Evolutionary conservation across 306 rosid species (phyloP), one percentile per base, ranked within the genome.

Genomic region (Lupinus albus): DNA sequence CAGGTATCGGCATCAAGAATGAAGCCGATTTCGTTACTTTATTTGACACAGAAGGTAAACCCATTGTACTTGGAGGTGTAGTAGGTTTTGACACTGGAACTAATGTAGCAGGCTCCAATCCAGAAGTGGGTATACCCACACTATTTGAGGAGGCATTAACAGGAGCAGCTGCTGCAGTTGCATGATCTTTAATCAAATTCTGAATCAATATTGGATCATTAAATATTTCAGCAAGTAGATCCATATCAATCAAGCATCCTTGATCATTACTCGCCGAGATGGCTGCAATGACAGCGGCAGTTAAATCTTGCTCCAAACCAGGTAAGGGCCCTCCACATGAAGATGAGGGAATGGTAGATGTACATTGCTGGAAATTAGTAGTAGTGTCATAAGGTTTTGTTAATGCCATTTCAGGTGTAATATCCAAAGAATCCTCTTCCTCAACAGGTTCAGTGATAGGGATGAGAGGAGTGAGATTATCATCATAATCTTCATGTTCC

Each of bases 191-290:
- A 48, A 65, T 57, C 80, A 91, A 78, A 52, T 80, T 84, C 74
- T 65, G 80, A 61, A 88, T 80, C 85, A 86, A 63, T 74, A 78
- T 76, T 16, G 91, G 89, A 68, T 91, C 91, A 12, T 73, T 81
- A 18, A 86, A 71, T 56, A 91, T 79, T 57, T 71, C 78, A 54
- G 86, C 67, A 41, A 91, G 93, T 46, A 84, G 65, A 63, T 85
- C 81, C 3, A 82, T 79, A 58, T 88, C 92, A 7, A 91, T 81
- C 75, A 61, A 2, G 78, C 75, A 76, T 20, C 84, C 89, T 66
- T 78, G 80, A 70, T 91, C 85, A 6, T 55, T 80, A 59, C 73
- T 78, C 54, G 72, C 78, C 76, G 56, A 44, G 55, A 83, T 25
- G 67, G 89, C 74, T 8, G 87, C 76, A 28, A 80, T 42, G 42